Evolutionary conservation across 2,329 filamentous ascomycete species (phyloP).

Genomic region (Fusarium sambucinum): DNA sequence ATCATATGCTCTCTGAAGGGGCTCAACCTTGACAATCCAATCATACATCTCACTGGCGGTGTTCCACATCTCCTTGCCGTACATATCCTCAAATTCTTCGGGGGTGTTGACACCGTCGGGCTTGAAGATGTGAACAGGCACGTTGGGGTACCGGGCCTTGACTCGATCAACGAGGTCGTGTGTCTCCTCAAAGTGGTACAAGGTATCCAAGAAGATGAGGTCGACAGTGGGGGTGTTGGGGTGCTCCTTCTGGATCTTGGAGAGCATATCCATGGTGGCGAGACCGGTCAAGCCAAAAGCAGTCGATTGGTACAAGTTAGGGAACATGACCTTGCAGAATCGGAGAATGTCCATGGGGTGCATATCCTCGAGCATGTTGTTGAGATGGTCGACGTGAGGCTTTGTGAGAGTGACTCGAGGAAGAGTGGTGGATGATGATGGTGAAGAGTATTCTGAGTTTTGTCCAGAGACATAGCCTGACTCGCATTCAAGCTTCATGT

Average conservation of each 20-base stretch:
- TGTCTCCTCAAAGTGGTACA: conserved; percentile 86
- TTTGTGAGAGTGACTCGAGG: conserved; percentile 88
- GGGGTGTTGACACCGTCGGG: conserved; percentile 79
- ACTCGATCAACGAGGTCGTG: conserved; percentile 80
- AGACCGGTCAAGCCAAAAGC: conserved; percentile 86
- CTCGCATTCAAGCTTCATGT: conserved; percentile 68
- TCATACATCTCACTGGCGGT: conserved; percentile 90
- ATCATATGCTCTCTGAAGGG: conserved; percentile 88
- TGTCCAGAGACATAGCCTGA: conserved; percentile 83
- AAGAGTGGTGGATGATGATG: conserved; percentile 58
- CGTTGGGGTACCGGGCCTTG: conserved; percentile 78
- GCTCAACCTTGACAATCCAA: conserved; percentile 97
- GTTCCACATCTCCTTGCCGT: conserved; percentile 88
- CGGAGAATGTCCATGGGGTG: conserved; percentile 90
- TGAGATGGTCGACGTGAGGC: conserved; percentile 89
- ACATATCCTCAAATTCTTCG: conserved; percentile 82
- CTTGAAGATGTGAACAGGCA: conserved; percentile 90
- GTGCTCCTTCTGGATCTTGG: conserved; percentile 75
- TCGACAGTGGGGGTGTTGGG: conserved; percentile 71
- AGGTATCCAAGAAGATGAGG: conserved; percentile 84
- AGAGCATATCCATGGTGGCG: conserved; percentile 86
- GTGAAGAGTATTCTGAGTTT: conserved; percentile 56
- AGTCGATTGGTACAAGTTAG: conserved; percentile 88
- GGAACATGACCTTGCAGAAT: conserved; percentile 92
- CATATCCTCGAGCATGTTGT: conserved; percentile 87